phyloP scores from a whole-genome alignment of 257 asterid species.

The Solanum sparsipilum region DNA sequence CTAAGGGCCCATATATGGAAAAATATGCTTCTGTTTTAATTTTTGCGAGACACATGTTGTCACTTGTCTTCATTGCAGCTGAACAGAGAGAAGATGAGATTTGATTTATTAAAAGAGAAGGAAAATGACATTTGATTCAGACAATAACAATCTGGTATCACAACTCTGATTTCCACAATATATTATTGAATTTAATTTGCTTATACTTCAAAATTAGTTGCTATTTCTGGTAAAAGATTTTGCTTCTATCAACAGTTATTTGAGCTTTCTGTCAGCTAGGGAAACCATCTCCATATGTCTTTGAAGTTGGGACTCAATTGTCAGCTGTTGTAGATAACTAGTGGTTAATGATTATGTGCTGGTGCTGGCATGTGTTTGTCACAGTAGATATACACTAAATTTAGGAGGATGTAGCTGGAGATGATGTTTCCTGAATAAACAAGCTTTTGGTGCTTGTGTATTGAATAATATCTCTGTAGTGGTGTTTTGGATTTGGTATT shows the following conservation, averaged over 20 bases:
- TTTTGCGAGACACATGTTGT: background rate
- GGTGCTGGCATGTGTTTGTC: background rate
- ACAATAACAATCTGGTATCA: background rate
- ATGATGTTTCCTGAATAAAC: background rate
- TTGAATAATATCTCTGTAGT: background rate
- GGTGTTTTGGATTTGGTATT: constrained; percentile 42
- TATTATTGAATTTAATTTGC: background rate
- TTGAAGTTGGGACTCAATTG: background rate
- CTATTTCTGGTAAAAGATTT: background rate
- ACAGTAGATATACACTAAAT: background rate
- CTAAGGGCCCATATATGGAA: background rate
- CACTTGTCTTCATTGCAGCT: background rate
- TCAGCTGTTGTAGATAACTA: background rate
- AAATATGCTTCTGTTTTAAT: background rate
- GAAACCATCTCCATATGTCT: background rate
- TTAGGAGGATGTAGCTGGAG: background rate
- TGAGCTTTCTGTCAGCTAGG: background rate
- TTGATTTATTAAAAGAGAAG: background rate
- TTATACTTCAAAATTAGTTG: background rate
- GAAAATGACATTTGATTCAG: background rate
- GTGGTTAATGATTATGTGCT: background rate
- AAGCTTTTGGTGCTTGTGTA: constrained; percentile 2
- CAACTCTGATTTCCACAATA: background rate
- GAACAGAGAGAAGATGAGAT: background rate
- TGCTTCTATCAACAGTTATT: background rate